Evolutionary conservation across 148 eudicot species (phyloP).

Genomic region (Nyssa sinensis): DNA sequence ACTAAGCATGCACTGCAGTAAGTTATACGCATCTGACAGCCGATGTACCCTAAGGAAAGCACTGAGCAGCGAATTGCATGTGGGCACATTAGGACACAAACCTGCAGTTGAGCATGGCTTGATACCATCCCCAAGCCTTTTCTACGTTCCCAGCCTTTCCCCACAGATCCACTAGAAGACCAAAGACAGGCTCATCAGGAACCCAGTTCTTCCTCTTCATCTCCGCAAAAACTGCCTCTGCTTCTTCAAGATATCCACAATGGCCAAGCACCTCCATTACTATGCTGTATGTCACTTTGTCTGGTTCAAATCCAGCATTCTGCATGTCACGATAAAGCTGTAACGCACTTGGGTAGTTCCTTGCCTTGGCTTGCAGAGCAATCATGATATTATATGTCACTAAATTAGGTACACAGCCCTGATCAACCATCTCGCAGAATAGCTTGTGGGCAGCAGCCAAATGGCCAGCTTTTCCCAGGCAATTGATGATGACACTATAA

Average conservation of each 20-base stretch:
- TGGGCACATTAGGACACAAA: slow-evolving; percentile 85
- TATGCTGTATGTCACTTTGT: slow-evolving; percentile 92
- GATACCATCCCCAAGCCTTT: slow-evolving; percentile 91
- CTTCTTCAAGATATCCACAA: slow-evolving; percentile 94
- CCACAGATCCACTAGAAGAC: slow-evolving; percentile 93
- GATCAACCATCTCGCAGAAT: slow-evolving; percentile 84
- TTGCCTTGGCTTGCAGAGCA: slow-evolving; percentile 91
- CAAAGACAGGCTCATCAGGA: slow-evolving; percentile 96
- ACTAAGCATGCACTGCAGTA: slow-evolving; percentile 66
- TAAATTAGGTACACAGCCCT: slow-evolving; percentile 81
- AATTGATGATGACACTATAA: slow-evolving; percentile 95
- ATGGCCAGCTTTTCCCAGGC: slow-evolving; percentile 94
- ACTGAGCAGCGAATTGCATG: slow-evolving; percentile 87
- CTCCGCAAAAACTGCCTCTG: slow-evolving; percentile 79
- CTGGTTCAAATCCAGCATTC: slow-evolving; percentile 84
- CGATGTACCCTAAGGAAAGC: slow-evolving; percentile 86
- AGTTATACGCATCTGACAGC: slow-evolving; percentile 67
- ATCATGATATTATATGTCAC: slow-evolving; percentile 98
- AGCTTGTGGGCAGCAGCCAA: slow-evolving; percentile 76
- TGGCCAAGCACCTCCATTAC: slow-evolving; percentile 98
- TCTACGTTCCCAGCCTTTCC: slow-evolving; percentile 87
- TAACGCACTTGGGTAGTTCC: slow-evolving; percentile 73
- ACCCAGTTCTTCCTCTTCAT: slow-evolving; percentile 91
- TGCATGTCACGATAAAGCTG: slow-evolving; percentile 84
- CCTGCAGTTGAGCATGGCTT: slow-evolving; percentile 85